A percentile compares a stretch with the other conserved stretches of the same genome.
phyloP scores from a whole-genome alignment of 2,329 filamentous ascomycete genomes.

The Trichoderma arundinaceum region DNA sequence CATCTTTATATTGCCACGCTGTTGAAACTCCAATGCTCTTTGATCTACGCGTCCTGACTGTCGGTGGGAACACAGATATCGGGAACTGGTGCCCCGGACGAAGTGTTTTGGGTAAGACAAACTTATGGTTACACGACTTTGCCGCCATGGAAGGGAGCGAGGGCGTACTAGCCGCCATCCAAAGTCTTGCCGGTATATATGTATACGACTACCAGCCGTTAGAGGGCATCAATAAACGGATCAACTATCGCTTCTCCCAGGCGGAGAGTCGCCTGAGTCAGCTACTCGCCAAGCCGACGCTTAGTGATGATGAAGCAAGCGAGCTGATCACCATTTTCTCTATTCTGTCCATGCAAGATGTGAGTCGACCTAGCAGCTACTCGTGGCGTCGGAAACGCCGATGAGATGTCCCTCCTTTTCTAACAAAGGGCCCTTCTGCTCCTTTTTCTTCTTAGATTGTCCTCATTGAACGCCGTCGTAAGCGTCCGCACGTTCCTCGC shows the following conservation, averaged over 20 bases:
- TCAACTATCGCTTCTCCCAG: constrained; percentile 43
- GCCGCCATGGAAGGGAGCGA: constrained; percentile 46
- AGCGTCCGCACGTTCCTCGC: constrained; percentile 43
- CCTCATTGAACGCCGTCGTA: constrained; percentile 46
- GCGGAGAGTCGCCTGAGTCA: constrained; percentile 43
- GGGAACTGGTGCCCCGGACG: constrained; percentile 50
- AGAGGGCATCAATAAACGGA: constrained; percentile 41
- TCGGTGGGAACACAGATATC: constrained; percentile 41
- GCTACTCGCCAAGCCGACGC: constrained; percentile 38
- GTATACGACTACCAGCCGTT: constrained; percentile 49
- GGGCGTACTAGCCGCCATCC: constrained; percentile 48
- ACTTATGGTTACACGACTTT: constrained; percentile 50
- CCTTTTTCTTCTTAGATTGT: constrained; percentile 41
- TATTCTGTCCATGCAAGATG: constrained; percentile 50
- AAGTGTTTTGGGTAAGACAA: constrained; percentile 47
- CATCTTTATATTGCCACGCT: too few species aligned
- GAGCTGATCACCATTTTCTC: constrained; percentile 48
- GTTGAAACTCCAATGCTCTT: too few species aligned
- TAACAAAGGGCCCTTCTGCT: neutral
- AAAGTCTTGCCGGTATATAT: constrained; percentile 49
- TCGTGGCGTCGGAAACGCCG: neutral
- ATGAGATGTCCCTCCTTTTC: neutral
- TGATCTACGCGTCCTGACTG: neutral
- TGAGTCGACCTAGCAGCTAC: constrained; percentile 35
- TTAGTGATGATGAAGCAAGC: constrained; percentile 37